Evolutionary conservation across 305 asterid genomes (phyloP), one percentile per base, ranked within the genome.

Genomic region (Fraxinus baroniana): DNA sequence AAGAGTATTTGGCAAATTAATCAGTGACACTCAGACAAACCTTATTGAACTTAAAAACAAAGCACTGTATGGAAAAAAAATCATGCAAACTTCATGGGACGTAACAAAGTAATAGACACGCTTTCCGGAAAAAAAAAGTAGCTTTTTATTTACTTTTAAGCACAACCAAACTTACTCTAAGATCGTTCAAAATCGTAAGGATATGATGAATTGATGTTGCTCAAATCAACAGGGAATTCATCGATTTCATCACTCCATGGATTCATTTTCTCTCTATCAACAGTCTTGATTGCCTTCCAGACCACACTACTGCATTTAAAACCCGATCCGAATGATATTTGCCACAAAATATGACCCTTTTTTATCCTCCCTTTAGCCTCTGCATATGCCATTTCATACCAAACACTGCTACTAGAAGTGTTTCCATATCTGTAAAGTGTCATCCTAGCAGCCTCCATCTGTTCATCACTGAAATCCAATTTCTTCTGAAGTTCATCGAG

Each of bases 381-480:
- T 0, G 79, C 78, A 32, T 88, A 88, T 1, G 91, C 85, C 0
- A 88, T 64, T 28, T 37, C 88, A 9, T 88, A 84, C 89, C 88
- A 88, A 6, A 86, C 18, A 1, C 88, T 86, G 55, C 86, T 81
- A 15, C 80, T 86, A 0, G 90, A 89, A 79, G 87, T 84, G 10
- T 89, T 89, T 15, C 91, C 89, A 49, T 83, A 84, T 13, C 89
- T 82, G 18, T 87, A 85, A 73, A 87, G 57, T 1, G 90, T 89
- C 90, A 85, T 89, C 41, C 84, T 82, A 49, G 91, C 52, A 3
- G 91, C 83, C 80, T 89, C 90, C 90, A 89, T 81, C 8, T 74
- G 79, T 1, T 15, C 83, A 1, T 22, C 83, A 7, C 24, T 36
- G 49, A 88, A 88, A 24, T 87, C 86, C 5, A 88, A 15, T 8